A percentile compares a stretch with the other conserved stretches of the same genome.
Evolutionary conservation across 495 filamentous ascomycete species (phyloP).

Genomic region (Neurospora sp.): DNA sequence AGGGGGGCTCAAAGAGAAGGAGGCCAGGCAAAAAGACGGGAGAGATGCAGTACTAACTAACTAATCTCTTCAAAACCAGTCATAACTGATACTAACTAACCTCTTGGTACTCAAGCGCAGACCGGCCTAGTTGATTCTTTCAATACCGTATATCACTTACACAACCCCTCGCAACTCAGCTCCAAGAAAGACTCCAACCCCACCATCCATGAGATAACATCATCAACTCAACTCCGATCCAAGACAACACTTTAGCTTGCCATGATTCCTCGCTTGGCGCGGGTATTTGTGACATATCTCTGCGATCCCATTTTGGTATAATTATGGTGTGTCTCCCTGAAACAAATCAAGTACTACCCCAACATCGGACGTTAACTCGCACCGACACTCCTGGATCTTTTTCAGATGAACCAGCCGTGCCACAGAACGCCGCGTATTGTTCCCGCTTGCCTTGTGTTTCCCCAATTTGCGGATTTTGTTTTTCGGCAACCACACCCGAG

Average conservation of each 20-base stretch:
- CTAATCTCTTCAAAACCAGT: not conserved
- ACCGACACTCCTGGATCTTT: not conserved
- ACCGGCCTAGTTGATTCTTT: not conserved
- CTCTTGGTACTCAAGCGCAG: not conserved
- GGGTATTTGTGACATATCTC: not conserved
- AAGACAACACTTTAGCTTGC: not conserved
- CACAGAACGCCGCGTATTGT: not conserved
- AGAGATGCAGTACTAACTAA: not conserved
- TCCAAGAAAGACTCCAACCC: not conserved
- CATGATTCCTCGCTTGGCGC: not conserved
- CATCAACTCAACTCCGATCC: not conserved
- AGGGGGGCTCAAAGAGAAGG: not conserved
- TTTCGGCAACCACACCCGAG: not conserved
- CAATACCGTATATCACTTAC: not conserved
- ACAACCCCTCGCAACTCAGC: not conserved
- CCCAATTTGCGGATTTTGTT: not conserved
- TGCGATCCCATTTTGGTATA: not conserved
- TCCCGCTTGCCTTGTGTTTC: not conserved
- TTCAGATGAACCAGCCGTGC: not conserved
- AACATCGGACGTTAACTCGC: not conserved
- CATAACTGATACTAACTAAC: not conserved
- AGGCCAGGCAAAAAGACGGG: not conserved
- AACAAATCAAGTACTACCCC: not conserved
- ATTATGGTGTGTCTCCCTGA: not conserved
- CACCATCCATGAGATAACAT: not conserved